Conservation (phyloP, 148 eudicot species). For the Bassia scoparia region DNA sequence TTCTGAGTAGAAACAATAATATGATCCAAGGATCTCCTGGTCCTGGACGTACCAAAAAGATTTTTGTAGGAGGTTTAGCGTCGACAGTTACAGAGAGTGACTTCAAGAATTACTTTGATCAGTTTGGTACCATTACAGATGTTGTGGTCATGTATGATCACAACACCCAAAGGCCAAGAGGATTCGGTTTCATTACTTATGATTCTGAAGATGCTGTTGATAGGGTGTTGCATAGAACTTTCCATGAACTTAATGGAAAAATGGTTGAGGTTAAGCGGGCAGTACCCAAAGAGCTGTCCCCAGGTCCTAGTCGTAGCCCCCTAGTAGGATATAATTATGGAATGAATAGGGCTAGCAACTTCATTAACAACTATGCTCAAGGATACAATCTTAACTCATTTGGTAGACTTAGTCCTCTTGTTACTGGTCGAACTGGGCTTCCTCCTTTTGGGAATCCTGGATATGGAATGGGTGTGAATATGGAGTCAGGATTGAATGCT, state of each 20-base stretch:
- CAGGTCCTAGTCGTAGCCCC: constrained; percentile 67
- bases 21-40: constrained; percentile 71
- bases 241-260: constrained; percentile 84
- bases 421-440: constrained; percentile 54
- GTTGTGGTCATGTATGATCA: constrained; percentile 97
- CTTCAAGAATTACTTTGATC: constrained; percentile 76
- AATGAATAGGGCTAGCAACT: constrained; percentile 50
- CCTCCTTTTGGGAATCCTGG: constrained; percentile 54
- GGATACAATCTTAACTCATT: constrained; percentile 61
- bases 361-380: constrained; percentile 56
- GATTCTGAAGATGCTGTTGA: constrained; percentile 88
- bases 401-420: constrained; percentile 59
- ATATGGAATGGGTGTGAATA: constrained; percentile 55
- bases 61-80: constrained; percentile 90
- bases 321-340: constrained; percentile 55
- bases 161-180: constrained; percentile 88
- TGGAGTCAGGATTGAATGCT: constrained; percentile 54
- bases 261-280: constrained; percentile 94
- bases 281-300: constrained; percentile 79
- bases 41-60: constrained; percentile 72
- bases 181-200: constrained; percentile 85
- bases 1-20: constrained; percentile 46
- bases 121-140: constrained; percentile 76
- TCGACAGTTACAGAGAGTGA: constrained; percentile 77
- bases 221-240: constrained; percentile 66